These are phyloP conservation scores for Beauveria pseudobassiana DNA, from an alignment of 2,329 filamentous ascomycete species.

Conservation along the genomic window DNA sequence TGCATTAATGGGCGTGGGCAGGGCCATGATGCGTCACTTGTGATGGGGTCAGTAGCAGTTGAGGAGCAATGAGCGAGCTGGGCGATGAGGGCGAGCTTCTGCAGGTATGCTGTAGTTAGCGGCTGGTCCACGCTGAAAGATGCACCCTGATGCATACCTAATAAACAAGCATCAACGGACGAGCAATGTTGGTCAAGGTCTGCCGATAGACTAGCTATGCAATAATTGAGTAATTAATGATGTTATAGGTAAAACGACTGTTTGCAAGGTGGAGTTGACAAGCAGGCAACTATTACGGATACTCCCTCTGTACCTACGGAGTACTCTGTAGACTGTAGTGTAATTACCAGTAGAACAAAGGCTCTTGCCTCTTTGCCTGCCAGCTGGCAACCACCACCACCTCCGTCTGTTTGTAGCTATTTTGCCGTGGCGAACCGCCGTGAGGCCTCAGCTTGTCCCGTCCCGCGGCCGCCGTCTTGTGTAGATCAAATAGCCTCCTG, in stretches of 20 bases:
- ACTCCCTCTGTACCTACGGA: too few relatives aligned
- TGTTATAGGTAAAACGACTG: too few relatives aligned
- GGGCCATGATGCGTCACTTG: constrained; percentile 3
- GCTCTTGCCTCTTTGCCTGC: not conserved
- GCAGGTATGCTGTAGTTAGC: not conserved
- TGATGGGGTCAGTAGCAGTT: not conserved
- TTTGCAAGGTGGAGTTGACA: too few relatives aligned
- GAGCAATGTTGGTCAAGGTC: not conserved
- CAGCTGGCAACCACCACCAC: not conserved
- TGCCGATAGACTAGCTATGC: too few relatives aligned
- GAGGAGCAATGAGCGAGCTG: not conserved
- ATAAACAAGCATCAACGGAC: not conserved
- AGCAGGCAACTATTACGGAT: not conserved
- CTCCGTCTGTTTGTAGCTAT: not conserved
- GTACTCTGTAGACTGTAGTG: too few relatives aligned
- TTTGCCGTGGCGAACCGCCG: not conserved
- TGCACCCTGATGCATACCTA: constrained; percentile 4
- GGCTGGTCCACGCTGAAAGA: constrained; percentile 4
- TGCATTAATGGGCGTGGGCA: not conserved
- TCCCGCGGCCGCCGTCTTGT: not conserved
- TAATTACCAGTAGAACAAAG: too few relatives aligned
- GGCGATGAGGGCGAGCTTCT: not conserved
- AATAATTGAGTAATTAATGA: too few relatives aligned
- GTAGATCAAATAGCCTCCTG: constrained; percentile 6
- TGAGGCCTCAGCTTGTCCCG: not conserved